These are phyloP conservation scores for Zymoseptoria ardabiliae DNA, from an alignment of 2,329 filamentous ascomycete genomes.

Conservation along the genomic window DNA sequence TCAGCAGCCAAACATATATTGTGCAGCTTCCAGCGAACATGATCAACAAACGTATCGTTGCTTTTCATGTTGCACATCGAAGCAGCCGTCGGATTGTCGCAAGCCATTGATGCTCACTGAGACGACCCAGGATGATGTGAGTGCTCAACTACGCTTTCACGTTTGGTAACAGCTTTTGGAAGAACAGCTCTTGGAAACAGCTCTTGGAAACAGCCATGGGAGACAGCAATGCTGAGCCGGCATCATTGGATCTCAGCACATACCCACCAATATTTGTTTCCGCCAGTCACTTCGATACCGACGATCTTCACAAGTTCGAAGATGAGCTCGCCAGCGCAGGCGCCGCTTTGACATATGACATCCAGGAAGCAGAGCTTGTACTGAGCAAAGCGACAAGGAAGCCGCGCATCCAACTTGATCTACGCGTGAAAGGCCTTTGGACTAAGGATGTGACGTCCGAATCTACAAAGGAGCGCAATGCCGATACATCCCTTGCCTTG, in stretches of 20 bases:
- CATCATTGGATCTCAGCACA: constrained; percentile 34
- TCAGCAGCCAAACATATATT: background rate
- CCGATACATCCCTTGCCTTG: background rate
- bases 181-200: background rate
- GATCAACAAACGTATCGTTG: background rate
- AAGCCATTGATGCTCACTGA: background rate
- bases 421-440: constrained; percentile 58
- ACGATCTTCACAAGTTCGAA: constrained; percentile 58
- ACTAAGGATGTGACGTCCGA: constrained; percentile 30
- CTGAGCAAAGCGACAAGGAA: constrained; percentile 65
- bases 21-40: background rate
- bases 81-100: background rate
- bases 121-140: background rate
- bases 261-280: constrained; percentile 67
- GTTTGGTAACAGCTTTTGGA: background rate
- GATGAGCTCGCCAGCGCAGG: constrained; percentile 49
- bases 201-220: background rate
- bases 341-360: constrained; percentile 61
- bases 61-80: background rate
- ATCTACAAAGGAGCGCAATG: background rate
- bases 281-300: constrained; percentile 57
- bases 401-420: constrained; percentile 67
- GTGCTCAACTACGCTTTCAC: background rate
- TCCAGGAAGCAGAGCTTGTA: constrained; percentile 64
- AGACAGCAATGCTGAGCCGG: background rate